These are phyloP conservation scores for Saccharomycopsis sp. DNA, from an alignment of 805 yeast genomes.

Conservation along the genomic window DNA sequence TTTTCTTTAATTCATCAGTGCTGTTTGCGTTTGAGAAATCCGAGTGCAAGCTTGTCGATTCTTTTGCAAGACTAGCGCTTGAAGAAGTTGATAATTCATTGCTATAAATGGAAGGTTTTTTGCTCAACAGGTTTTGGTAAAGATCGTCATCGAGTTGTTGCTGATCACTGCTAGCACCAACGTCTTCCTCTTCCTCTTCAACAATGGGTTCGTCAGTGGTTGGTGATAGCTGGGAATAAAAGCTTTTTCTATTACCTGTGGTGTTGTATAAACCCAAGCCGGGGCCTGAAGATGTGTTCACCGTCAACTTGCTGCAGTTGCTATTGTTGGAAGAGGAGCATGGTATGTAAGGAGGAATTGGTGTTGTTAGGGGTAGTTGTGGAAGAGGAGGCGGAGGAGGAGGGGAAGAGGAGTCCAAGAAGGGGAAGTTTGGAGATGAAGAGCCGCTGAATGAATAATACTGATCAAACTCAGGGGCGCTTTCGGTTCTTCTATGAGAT, in stretches of 20 bases:
- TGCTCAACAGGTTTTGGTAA: slow-evolving; percentile 9
- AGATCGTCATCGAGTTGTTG: slow-evolving; percentile 22
- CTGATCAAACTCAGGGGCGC: slow-evolving; percentile 47
- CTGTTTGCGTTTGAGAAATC: slow-evolving; percentile 11
- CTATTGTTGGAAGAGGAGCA: background rate
- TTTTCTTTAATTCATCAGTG: slow-evolving; percentile 11
- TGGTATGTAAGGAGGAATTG: background rate
- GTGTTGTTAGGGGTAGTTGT: background rate
- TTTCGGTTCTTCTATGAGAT: slow-evolving; percentile 44
- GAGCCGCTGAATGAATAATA: slow-evolving; percentile 22
- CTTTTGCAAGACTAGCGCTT: slow-evolving; percentile 9
- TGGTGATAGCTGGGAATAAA: slow-evolving; percentile 15
- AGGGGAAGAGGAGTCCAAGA: background rate
- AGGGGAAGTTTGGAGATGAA: slow-evolving; percentile 3
- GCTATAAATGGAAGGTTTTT: slow-evolving; percentile 21
- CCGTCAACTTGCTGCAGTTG: slow-evolving; percentile 6
- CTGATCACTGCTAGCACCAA: slow-evolving; percentile 18
- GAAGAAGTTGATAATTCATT: slow-evolving; percentile 15
- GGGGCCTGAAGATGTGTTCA: slow-evolving; percentile 6
- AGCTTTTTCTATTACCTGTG: slow-evolving; percentile 12
- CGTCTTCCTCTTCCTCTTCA: slow-evolving; percentile 28
- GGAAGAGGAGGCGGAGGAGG: slow-evolving; percentile 1
- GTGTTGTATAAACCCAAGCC: slow-evolving; percentile 9
- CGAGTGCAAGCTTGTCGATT: slow-evolving; percentile 12
- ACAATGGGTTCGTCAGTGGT: slow-evolving; percentile 26